These are phyloP conservation scores for Pythium biforme DNA, from an alignment of 352 stramenopile genomes.

Conservation along the genomic window DNA sequence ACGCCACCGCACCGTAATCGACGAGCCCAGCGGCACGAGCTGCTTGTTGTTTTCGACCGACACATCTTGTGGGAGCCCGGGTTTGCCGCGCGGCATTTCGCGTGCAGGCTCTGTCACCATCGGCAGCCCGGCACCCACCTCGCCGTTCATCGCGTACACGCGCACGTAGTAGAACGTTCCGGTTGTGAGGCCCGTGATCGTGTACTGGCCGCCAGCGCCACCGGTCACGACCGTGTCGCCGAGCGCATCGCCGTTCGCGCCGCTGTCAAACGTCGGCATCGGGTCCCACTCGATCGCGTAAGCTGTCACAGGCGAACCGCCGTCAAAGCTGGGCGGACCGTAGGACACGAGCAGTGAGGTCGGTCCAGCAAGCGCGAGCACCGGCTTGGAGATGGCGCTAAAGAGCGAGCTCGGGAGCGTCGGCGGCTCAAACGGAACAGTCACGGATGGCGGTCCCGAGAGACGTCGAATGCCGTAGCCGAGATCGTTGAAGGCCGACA, in stretches of 20 bases:
- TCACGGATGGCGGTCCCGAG: slow-evolving; percentile 51
- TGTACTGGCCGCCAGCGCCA: slow-evolving; percentile 32
- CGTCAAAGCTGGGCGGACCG: slow-evolving; percentile 77
- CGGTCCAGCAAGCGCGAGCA: slow-evolving; percentile 64
- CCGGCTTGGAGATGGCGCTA: slow-evolving; percentile 48
- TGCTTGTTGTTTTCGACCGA: slow-evolving; percentile 36
- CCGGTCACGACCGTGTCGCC: slow-evolving; percentile 33
- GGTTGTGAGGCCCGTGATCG: slow-evolving; percentile 49
- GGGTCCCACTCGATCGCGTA: slow-evolving; percentile 93
- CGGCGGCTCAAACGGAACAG: slow-evolving; percentile 66
- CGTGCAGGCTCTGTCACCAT: slow-evolving; percentile 43
- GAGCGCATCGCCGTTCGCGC: slow-evolving; percentile 50
- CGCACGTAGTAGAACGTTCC: slow-evolving; percentile 60
- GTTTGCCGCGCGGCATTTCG: slow-evolving; percentile 73
- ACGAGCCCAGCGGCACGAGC: slow-evolving; percentile 37
- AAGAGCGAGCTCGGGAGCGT: slow-evolving; percentile 57
- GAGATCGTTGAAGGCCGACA: slow-evolving; percentile 64
- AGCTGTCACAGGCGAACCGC: slow-evolving; percentile 81
- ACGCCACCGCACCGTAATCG: slow-evolving; percentile 56
- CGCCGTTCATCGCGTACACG: slow-evolving; percentile 65
- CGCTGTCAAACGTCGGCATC: slow-evolving; percentile 71
- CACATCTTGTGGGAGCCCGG: slow-evolving; percentile 33
- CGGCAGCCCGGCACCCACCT: slow-evolving; percentile 44
- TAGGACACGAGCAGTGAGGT: slow-evolving; percentile 82
- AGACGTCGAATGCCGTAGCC: slow-evolving; percentile 59